Conservation (phyloP, 257 asterid genomes). For the Solanum microdontum region DNA sequence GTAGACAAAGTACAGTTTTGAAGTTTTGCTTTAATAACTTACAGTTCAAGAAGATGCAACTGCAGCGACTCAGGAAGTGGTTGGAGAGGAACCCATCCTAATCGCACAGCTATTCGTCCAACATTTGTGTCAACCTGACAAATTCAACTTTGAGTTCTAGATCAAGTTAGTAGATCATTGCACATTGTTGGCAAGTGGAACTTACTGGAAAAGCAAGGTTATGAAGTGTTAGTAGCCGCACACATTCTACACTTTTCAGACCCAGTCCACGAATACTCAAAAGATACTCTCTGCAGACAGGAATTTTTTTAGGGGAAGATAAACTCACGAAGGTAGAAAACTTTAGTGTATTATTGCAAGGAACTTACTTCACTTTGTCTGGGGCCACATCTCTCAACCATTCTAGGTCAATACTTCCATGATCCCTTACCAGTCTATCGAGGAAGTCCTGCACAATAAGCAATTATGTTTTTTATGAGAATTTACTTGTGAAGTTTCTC, state of each 20-base stretch:
- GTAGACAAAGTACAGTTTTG: neutral
- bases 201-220: conserved; percentile 96
- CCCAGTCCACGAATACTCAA: conserved; percentile 85
- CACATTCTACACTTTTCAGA: conserved; percentile 90
- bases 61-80: conserved; percentile 94
- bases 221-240: conserved; percentile 85
- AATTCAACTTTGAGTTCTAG: conserved; percentile 12
- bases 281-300: conserved; percentile 72
- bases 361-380: conserved; percentile 68
- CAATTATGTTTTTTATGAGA: neutral
- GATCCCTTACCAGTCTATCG: conserved; percentile 63
- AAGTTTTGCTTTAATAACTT: conserved; percentile 23
- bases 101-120: conserved; percentile 91
- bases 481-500: neutral
- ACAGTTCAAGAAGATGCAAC: conserved; percentile 94
- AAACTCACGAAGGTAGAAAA: neutral
- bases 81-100: conserved; percentile 99
- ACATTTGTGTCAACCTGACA: conserved; percentile 94
- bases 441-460: conserved; percentile 72
- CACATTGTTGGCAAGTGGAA: conserved; percentile 6
- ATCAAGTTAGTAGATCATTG: conserved; percentile 4
- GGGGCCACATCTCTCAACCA: conserved; percentile 85
- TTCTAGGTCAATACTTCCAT: conserved; percentile 79
- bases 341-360: neutral
- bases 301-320: conserved; percentile 1